phyloP scores from a whole-genome alignment of 257 asterid genomes.

The Solanum pimpinellifolium region DNA sequence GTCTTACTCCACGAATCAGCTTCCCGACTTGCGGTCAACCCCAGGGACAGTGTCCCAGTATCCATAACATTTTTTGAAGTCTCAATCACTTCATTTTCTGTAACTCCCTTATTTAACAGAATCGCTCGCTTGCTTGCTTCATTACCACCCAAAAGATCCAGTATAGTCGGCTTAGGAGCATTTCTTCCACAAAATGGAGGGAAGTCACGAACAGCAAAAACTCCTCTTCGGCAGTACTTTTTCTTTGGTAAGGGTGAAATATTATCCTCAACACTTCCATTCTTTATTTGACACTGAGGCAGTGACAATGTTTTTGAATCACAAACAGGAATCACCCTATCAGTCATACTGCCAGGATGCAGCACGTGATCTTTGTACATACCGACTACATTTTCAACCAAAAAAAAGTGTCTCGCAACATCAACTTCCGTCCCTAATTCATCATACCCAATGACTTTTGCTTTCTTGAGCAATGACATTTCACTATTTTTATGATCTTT shows the following conservation, averaged over 20 bases:
- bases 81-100: slow-evolving; percentile 4
- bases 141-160: slow-evolving; percentile 4
- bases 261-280: slow-evolving; percentile 1
- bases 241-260: slow-evolving; percentile 26
- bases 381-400: background rate
- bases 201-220: slow-evolving; percentile 66
- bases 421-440: slow-evolving; percentile 11
- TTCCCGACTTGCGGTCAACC: background rate
- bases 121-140: background rate
- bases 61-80: slow-evolving; percentile 6
- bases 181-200: slow-evolving; percentile 62
- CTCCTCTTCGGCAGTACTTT: slow-evolving; percentile 46
- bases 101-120: slow-evolving; percentile 4
- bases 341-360: background rate
- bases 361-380: background rate
- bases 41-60: background rate
- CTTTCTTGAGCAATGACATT: background rate
- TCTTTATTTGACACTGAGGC: background rate
- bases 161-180: slow-evolving; percentile 14
- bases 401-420: background rate
- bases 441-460: background rate
- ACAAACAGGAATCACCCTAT: background rate
- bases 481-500: background rate
- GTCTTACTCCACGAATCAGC: background rate
- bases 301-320: background rate